phyloP scores from a whole-genome alignment of 129 eudicot species.

The Ambrosia trifida region DNA sequence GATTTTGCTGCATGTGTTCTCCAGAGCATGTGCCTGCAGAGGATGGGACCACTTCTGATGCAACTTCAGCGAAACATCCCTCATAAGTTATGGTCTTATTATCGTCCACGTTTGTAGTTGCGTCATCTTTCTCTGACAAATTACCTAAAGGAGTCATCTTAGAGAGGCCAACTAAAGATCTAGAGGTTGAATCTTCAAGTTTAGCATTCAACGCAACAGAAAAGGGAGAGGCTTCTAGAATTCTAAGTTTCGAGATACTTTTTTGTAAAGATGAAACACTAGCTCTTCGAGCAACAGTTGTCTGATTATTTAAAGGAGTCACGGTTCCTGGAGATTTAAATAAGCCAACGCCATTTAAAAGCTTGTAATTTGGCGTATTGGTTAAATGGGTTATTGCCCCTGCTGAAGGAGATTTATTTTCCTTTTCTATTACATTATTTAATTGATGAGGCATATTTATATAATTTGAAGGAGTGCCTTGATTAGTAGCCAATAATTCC shows the following conservation, averaged over 20 bases:
- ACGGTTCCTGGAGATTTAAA: slow-evolving; percentile 27
- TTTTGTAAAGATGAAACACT: slow-evolving; percentile 52
- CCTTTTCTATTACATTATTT: slow-evolving; percentile 37
- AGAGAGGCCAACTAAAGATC: slow-evolving; percentile 28
- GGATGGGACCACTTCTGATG: slow-evolving; percentile 33
- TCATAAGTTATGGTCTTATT: slow-evolving; percentile 21
- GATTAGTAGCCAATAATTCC: slow-evolving; percentile 22
- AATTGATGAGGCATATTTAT: slow-evolving; percentile 16
- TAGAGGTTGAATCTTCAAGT: slow-evolving; percentile 45
- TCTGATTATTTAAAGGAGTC: slow-evolving; percentile 41
- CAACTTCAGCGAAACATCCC: slow-evolving; percentile 28
- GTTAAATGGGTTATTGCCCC: slow-evolving; percentile 37
- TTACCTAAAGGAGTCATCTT: slow-evolving; percentile 38
- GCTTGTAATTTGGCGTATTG: slow-evolving; percentile 32
- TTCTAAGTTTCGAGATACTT: slow-evolving; percentile 75
- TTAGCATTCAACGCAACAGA: slow-evolving; percentile 51
- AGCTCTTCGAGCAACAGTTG: slow-evolving; percentile 32
- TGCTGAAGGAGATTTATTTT: slow-evolving; percentile 38
- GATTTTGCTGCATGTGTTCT: slow-evolving; percentile 18
- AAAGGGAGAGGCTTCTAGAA: slow-evolving; percentile 61
- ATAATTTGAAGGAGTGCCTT: slow-evolving; percentile 26
- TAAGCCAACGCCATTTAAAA: slow-evolving; percentile 33
- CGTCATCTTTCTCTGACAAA: slow-evolving; percentile 32
- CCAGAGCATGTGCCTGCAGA: slow-evolving; percentile 22
- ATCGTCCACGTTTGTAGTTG: slow-evolving; percentile 20